phyloP scores from a whole-genome alignment of 768 basidiomycete species.

The Pleurotus ostreatus region DNA sequence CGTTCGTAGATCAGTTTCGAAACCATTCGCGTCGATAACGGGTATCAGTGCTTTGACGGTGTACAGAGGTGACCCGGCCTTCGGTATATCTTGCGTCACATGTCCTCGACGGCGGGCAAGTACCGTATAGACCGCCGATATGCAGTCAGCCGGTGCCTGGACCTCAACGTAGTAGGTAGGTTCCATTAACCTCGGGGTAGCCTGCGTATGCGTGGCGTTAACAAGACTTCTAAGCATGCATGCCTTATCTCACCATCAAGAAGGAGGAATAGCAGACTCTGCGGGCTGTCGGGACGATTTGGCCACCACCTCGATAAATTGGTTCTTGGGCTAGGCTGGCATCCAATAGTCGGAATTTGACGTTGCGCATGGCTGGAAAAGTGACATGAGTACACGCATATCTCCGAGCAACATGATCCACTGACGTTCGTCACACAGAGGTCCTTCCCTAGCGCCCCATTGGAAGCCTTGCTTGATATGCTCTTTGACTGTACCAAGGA shows the following conservation, averaged over 20 bases:
- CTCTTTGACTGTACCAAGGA: slow-evolving; percentile 85
- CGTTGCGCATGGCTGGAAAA: slow-evolving; percentile 87
- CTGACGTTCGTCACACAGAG: slow-evolving; percentile 97
- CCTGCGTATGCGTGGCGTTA: slow-evolving; percentile 40
- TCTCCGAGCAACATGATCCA: slow-evolving; percentile 16
- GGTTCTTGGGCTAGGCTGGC: slow-evolving; percentile 91
- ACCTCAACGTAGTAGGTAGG: slow-evolving; percentile 99
- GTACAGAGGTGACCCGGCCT: slow-evolving; percentile 96
- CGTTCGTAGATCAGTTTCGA: slow-evolving; percentile 96
- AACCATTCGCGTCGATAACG: slow-evolving; percentile 97
- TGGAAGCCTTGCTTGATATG: slow-evolving; percentile 99
- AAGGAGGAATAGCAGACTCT: slow-evolving; percentile 99
- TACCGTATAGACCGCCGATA: slow-evolving; percentile 97
- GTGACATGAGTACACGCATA: not conserved
- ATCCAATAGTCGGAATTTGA: slow-evolving; percentile 95
- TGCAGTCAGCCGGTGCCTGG: slow-evolving; percentile 98
- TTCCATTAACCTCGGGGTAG: slow-evolving; percentile 93
- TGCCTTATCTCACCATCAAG: slow-evolving; percentile 71
- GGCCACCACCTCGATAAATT: slow-evolving; percentile 96
- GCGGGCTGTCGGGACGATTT: slow-evolving; percentile 98
- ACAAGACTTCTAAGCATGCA: not conserved
- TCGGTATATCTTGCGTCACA: slow-evolving; percentile 96
- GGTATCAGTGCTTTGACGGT: slow-evolving; percentile 98
- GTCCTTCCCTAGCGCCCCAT: slow-evolving; percentile 97
- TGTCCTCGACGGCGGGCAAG: slow-evolving; percentile 99